Base-by-base conservation (phyloP, 352 stramenopile species). In the Phytophthora foliorum region DNA sequence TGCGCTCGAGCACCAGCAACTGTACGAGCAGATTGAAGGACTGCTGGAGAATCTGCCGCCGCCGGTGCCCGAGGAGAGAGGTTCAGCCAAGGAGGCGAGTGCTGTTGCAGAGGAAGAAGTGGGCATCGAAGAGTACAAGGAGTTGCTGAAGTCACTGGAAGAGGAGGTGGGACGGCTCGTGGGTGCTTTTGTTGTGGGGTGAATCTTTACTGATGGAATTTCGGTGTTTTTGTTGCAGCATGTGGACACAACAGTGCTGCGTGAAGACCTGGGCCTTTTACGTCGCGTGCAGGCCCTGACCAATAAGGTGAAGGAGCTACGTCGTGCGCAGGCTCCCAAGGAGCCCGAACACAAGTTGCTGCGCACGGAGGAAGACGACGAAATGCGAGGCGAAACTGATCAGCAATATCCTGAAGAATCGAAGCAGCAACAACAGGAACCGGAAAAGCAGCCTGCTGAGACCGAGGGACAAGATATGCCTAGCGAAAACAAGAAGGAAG, bases 11-110 rank as follows among this genome's bases (percentile, higher is more conserved):
- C 81, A 90, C 58, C 81, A 93, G 71, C 85, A 90, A 44, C 49
- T 93, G 32, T 91, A 77, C 52, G 85, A 91, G 48, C 79, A 93
- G 41, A 78, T 93, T 46, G 81, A 86, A 73, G 78, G 76, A 13
- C 58, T 92, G 10, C 34, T 89, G 44, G 76, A 86, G 29, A 86
- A 86, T 60, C 66, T 81, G 22, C 69, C 74, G 22, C 72, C 71
- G 19, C 67, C 76, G 24, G 21, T 46, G 27, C n/a, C n/a, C n/a
- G n/a, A n/a, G n/a, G 31, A 51, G 19, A 17, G 31, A 21, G 45
- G 38, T 24, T 21, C 21, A 13, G 4, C 36, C 7, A 50, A 66
- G 22, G 41, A 62, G 24, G 44, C 56, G 6, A 50, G 62, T 31
- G 59, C 39, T 22, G 61, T 56, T 21, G 52, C 66, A 56, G 56